phyloP scores from a whole-genome alignment of 306 rosid genomes.

The Dalbergia cultrata region DNA sequence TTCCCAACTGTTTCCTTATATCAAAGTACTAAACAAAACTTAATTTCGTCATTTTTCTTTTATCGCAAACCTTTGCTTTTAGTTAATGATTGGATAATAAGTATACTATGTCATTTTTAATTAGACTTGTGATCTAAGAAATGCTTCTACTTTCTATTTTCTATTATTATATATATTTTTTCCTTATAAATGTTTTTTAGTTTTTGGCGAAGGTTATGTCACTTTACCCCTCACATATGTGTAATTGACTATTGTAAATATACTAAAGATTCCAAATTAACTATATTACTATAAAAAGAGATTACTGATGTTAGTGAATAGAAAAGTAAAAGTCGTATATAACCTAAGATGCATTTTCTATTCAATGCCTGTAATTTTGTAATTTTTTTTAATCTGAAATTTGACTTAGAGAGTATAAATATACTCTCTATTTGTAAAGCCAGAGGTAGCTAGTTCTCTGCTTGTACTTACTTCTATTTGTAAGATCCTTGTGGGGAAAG shows the following conservation, averaged over 20 bases:
- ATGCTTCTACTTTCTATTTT: background rate
- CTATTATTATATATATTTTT: background rate
- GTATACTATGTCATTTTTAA: constrained; percentile 7
- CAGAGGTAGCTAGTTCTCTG: background rate
- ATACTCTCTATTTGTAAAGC: background rate
- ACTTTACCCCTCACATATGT: background rate
- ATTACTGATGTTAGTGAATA: constrained; percentile 26
- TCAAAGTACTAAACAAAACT: constrained; percentile 25
- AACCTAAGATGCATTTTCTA: constrained; percentile 1
- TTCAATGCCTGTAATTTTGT: background rate
- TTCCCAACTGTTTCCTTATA: constrained; percentile 31
- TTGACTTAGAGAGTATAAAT: too few relatives aligned
- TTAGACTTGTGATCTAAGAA: constrained; percentile 10
- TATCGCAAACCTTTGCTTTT: constrained; percentile 27
- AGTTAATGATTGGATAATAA: constrained; percentile 34
- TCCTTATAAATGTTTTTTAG: background rate
- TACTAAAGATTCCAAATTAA: constrained; percentile 3
- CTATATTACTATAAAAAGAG: background rate
- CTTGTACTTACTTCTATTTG: background rate
- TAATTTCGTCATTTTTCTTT: constrained; percentile 26
- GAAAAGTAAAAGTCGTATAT: constrained; percentile 7
- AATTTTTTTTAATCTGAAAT: background rate
- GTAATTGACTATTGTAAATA: constrained; percentile 11
- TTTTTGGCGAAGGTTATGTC: background rate
- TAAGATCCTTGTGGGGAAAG: constrained; percentile 1